Percentiles rank a stretch among this genome's conserved stretches.
phyloP scores from a whole-genome alignment of 345 rosid species.

The Eucalyptus virginea region DNA sequence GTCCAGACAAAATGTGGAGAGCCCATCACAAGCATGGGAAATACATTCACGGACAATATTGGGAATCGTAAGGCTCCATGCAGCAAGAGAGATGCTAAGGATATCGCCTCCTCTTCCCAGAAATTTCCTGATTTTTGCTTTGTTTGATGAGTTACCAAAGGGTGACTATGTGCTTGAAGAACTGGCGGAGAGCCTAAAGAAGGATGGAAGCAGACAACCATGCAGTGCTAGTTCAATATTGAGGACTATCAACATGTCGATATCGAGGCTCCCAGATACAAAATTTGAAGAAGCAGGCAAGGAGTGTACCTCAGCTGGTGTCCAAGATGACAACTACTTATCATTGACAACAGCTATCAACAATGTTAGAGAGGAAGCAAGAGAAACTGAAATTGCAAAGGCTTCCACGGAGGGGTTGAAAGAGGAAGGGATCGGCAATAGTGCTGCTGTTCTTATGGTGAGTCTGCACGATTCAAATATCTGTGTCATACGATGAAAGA shows the following conservation, averaged over 20 bases:
- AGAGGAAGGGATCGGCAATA: slow-evolving; percentile 75
- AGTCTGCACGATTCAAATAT: neutral
- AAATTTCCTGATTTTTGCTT: slow-evolving; percentile 68
- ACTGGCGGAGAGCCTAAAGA: slow-evolving; percentile 59
- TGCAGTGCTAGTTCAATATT: slow-evolving; percentile 71
- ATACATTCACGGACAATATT: slow-evolving; percentile 72
- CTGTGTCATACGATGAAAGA: neutral
- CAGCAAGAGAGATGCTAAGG: slow-evolving; percentile 83
- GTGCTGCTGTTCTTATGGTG: slow-evolving; percentile 53
- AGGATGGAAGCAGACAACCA: slow-evolving; percentile 15
- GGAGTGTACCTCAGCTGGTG: neutral
- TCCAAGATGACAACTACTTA: slow-evolving; percentile 8
- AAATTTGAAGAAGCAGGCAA: slow-evolving; percentile 15
- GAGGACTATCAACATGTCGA: slow-evolving; percentile 40
- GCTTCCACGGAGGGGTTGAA: slow-evolving; percentile 46
- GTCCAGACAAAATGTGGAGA: slow-evolving; percentile 26
- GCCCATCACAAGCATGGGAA: slow-evolving; percentile 61
- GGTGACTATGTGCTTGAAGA: slow-evolving; percentile 78
- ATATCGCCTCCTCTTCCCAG: slow-evolving; percentile 69
- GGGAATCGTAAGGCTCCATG: slow-evolving; percentile 78
- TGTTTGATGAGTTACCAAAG: slow-evolving; percentile 75
- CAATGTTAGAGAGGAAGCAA: slow-evolving; percentile 56
- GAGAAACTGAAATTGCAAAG: slow-evolving; percentile 41
- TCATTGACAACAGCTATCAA: slow-evolving; percentile 43
- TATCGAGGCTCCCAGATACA: slow-evolving; percentile 1